Conservation (phyloP, 2,329 filamentous ascomycete species). For the Domatiomyces catenatus region DNA sequence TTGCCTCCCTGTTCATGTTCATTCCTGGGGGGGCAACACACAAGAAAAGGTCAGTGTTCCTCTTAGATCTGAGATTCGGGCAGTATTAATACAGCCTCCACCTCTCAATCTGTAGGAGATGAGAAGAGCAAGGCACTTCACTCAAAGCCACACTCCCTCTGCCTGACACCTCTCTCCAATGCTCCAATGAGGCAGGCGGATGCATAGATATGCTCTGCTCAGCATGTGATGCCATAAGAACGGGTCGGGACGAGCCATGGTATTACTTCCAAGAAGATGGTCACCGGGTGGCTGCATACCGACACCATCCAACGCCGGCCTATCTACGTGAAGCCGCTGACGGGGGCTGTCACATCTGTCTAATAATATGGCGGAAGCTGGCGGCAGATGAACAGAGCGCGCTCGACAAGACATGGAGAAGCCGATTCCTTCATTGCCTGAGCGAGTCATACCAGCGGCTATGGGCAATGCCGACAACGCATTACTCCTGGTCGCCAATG, state of each 20-base stretch:
- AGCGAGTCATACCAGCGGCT: not conserved
- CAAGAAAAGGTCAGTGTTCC: no score
- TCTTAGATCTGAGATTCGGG: no score
- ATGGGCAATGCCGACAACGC: not conserved
- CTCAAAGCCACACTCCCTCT: not conserved
- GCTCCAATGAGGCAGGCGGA: no score
- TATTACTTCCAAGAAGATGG: not conserved
- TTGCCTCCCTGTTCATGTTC: no score
- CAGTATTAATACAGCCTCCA: not conserved
- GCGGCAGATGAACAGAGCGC: not conserved
- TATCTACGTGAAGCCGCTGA: not conserved
- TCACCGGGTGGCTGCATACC: not conserved
- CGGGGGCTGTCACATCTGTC: conserved; percentile 1
- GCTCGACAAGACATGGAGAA: not conserved
- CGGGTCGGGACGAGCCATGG: not conserved
- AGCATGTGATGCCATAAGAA: not conserved
- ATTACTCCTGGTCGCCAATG: not conserved
- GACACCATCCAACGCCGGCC: not conserved
- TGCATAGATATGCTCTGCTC: not conserved
- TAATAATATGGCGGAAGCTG: conserved; percentile 1
- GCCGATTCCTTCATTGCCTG: not conserved
- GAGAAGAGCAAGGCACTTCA: not conserved
- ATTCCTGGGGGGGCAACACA: no score
- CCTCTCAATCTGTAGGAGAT: not conserved
- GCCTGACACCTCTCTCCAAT: not conserved